These are phyloP conservation scores for Alternaria sp. DNA, from an alignment of 2,329 filamentous ascomycete genomes.

Conservation along the genomic window DNA sequence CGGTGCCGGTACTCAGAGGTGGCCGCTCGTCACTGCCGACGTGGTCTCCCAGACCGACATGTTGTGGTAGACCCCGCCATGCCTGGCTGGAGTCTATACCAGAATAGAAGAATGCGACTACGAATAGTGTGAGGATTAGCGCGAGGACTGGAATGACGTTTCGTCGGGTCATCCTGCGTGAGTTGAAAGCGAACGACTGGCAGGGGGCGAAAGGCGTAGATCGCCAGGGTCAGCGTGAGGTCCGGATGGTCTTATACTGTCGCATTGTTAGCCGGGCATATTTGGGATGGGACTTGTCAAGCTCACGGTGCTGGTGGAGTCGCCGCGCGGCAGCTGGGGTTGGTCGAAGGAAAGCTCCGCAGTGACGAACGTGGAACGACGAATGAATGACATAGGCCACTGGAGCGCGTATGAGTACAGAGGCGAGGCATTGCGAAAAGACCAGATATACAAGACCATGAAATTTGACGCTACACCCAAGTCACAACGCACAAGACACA, in stretches of 20 bases:
- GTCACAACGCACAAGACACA: constrained; percentile 2
- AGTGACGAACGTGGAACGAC: background rate
- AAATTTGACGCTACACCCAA: background rate
- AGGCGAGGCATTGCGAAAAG: background rate
- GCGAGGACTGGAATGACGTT: constrained; percentile 42
- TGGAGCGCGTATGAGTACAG: background rate
- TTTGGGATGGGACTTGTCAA: constrained; percentile 2
- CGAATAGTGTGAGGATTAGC: constrained; percentile 32
- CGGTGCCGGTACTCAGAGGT: constrained; percentile 9
- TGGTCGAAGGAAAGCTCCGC: constrained; percentile 1
- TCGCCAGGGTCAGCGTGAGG: background rate
- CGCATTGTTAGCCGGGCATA: constrained; percentile 4
- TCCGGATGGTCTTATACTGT: background rate
- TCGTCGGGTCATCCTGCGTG: constrained; percentile 34
- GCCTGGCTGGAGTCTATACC: constrained; percentile 38
- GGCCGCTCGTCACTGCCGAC: constrained; percentile 22
- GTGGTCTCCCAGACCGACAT: constrained; percentile 49
- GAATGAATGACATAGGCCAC: background rate
- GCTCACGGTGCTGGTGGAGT: constrained; percentile 15
- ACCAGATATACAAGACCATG: background rate
- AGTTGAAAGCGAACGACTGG: constrained; percentile 1
- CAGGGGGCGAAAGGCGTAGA: background rate
- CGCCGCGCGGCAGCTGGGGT: constrained; percentile 18
- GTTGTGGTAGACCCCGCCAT: constrained; percentile 50
- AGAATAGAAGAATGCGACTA: constrained; percentile 51